Percentiles rank a stretch among this genome's conserved stretches.
Evolutionary conservation across 78 protist genomes (phyloP).

Genomic region (Protostelium mycophagum): DNA sequence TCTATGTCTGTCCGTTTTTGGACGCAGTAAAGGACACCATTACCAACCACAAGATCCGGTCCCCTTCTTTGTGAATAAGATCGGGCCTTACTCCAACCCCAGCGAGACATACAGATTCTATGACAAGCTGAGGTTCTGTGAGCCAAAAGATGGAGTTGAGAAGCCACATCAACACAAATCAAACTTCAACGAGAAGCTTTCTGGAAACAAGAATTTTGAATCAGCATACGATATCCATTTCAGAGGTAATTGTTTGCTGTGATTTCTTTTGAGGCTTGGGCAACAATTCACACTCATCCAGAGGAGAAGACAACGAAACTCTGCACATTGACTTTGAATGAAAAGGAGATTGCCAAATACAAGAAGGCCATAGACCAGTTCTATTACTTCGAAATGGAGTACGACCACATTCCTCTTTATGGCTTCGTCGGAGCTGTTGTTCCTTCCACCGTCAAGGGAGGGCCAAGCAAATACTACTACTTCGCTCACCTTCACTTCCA

Average conservation of each 20-base stretch:
- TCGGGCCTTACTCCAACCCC: slow-evolving; percentile 94
- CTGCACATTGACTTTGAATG: slow-evolving; percentile 64
- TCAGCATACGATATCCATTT: slow-evolving; percentile 56
- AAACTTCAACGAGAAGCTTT: slow-evolving; percentile 79
- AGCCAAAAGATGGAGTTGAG: slow-evolving; percentile 21
- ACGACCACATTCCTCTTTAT: slow-evolving; percentile 55
- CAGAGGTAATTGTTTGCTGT: slow-evolving; percentile 20
- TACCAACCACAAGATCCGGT: slow-evolving; percentile 24
- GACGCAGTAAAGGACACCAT: too few relatives aligned
- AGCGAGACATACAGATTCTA: slow-evolving; percentile 89
- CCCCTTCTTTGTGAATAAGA: slow-evolving; percentile 78
- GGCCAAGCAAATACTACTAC: slow-evolving; percentile 36
- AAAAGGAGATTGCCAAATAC: slow-evolving; percentile 53
- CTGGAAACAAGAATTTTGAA: slow-evolving; percentile 79
- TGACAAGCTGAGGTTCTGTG: slow-evolving; percentile 80
- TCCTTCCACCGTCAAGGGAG: slow-evolving; percentile 47
- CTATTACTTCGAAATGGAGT: slow-evolving; percentile 84
- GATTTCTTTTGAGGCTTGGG: not conserved
- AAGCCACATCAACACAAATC: slow-evolving; percentile 45
- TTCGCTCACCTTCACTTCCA: slow-evolving; percentile 86
- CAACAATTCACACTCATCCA: not conserved
- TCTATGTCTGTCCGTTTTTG: too few relatives aligned
- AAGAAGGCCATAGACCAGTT: slow-evolving; percentile 73
- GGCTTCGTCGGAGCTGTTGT: slow-evolving; percentile 11
- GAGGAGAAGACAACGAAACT: slow-evolving; percentile 18